phyloP scores from a whole-genome alignment of 257 asterid genomes.

The Catharanthus roseus region DNA sequence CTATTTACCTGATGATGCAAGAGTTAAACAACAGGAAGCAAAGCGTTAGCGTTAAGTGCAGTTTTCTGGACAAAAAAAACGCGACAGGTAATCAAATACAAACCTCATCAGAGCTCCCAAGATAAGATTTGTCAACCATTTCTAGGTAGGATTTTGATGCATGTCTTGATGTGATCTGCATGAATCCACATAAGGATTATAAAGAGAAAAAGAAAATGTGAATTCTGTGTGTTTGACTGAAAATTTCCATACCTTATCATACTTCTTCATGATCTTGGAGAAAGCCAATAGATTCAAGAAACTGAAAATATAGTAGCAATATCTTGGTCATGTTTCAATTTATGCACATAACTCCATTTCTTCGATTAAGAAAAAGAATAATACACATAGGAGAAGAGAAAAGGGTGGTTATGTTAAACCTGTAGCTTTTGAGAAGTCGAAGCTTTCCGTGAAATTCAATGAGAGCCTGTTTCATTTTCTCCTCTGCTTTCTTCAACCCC shows the following conservation, averaged over 20 bases:
- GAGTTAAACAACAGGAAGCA: neutral
- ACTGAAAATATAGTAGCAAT: conserved; percentile 32
- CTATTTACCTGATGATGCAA: conserved; percentile 35
- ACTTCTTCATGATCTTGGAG: conserved; percentile 88
- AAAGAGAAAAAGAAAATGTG: neutral
- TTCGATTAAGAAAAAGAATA: neutral
- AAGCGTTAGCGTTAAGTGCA: neutral
- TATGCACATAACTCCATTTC: neutral
- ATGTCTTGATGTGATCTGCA: conserved; percentile 64
- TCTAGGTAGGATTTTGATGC: conserved; percentile 69
- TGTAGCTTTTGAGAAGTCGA: conserved; percentile 55
- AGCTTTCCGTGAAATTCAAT: conserved; percentile 61
- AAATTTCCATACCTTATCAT: conserved; percentile 57
- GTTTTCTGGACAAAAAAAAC: neutral
- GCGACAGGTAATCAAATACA: conserved; percentile 4
- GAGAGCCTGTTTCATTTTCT: conserved; percentile 50
- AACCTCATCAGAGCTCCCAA: conserved; percentile 81
- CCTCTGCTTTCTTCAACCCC: conserved; percentile 65
- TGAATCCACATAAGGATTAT: neutral
- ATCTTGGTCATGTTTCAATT: conserved; percentile 12
- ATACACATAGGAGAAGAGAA: neutral
- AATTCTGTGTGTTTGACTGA: too few species aligned
- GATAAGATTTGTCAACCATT: conserved; percentile 67
- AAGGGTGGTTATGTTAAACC: conserved; percentile 23
- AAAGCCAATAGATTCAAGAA: conserved; percentile 77